Conservation (phyloP, 805 yeast species). For the Candida germanica region DNA sequence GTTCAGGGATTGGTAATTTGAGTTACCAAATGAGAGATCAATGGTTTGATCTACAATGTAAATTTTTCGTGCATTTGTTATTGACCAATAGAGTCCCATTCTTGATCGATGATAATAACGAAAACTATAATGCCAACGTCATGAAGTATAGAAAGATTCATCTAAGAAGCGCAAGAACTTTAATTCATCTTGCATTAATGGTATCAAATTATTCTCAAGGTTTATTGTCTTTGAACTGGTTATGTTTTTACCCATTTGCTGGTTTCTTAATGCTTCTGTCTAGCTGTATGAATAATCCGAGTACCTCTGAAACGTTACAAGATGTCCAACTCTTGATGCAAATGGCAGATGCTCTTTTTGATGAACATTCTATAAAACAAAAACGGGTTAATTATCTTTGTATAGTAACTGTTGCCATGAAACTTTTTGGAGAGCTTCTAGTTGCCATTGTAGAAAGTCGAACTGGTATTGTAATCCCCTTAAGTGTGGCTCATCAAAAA, state of each 20-base stretch:
- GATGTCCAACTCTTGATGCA: conserved; percentile 24
- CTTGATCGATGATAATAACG: conserved; percentile 13
- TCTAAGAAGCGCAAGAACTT: conserved; percentile 29
- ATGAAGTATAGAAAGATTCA: conserved; percentile 21
- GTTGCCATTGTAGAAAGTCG: conserved; percentile 8
- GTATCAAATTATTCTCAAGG: conserved; percentile 13
- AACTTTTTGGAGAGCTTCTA: conserved; percentile 9
- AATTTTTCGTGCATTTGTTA: conserved; percentile 26
- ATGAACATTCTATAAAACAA: neutral
- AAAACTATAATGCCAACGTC: conserved; percentile 14
- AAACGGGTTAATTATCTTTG: conserved; percentile 7
- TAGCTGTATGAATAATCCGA: conserved; percentile 22
- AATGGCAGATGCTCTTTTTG: conserved; percentile 9
- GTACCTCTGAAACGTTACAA: conserved; percentile 15
- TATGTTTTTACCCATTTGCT: conserved; percentile 23
- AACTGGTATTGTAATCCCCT: neutral
- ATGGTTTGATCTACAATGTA: conserved; percentile 17
- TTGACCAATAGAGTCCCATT: conserved; percentile 32
- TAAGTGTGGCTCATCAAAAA: neutral
- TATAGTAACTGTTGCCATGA: conserved; percentile 9
- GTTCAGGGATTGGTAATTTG: neutral
- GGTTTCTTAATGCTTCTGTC: conserved; percentile 27
- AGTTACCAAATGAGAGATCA: neutral
- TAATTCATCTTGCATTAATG: conserved; percentile 21
- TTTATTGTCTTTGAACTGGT: conserved; percentile 17